Conservation (phyloP, 768 basidiomycete genomes). For the Amanita brunnescens region DNA sequence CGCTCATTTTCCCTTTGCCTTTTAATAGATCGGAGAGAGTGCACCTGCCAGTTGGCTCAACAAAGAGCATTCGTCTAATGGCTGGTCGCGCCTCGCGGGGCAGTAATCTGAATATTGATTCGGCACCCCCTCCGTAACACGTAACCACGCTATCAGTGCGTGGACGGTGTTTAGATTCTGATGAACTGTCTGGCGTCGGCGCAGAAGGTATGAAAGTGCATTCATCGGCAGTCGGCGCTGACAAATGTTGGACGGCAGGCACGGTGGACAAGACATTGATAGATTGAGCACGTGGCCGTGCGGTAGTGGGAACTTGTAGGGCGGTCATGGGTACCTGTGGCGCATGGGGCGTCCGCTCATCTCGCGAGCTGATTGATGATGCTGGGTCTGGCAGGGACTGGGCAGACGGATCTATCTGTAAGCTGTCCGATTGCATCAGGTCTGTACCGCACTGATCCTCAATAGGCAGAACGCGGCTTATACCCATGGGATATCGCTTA, state of each 20-base stretch:
- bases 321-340: conserved; percentile 7
- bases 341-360: conserved; percentile 24
- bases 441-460: conserved; percentile 9
- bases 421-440: conserved; percentile 29
- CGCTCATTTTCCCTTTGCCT: conserved; percentile 66
- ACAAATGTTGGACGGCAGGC: neutral
- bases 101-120: conserved; percentile 92
- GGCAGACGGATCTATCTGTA: conserved; percentile 8
- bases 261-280: neutral
- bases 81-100: conserved; percentile 89
- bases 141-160: conserved; percentile 52
- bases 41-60: conserved; percentile 83
- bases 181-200: neutral
- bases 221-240: neutral
- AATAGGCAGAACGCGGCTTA: conserved; percentile 27
- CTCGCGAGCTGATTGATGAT: conserved; percentile 9
- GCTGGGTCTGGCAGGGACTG: neutral
- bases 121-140: conserved; percentile 67
- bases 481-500: conserved; percentile 15
- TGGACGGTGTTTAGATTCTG: conserved; percentile 24
- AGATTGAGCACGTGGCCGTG: conserved; percentile 5
- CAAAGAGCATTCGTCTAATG: conserved; percentile 87
- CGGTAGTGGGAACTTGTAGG: neutral
- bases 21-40: conserved; percentile 88
- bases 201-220: neutral